Base-by-base conservation (phyloP, 371 early-diverging fungal species). In the Thermomucor indicae-seudaticae region DNA sequence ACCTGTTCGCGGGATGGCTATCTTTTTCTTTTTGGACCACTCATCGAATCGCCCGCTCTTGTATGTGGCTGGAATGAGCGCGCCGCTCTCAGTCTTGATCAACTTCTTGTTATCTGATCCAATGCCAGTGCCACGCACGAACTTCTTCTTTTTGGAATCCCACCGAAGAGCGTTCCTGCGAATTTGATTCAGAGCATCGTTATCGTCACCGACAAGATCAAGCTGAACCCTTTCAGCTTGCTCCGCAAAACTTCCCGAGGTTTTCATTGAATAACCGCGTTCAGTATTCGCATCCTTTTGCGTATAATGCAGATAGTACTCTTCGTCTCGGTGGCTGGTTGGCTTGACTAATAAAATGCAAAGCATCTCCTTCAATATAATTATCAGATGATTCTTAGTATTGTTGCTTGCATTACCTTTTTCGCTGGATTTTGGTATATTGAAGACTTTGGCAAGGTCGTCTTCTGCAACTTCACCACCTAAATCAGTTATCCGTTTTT, bases 31-130 rank as follows among this genome's bases (percentile, higher is more conserved):
- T 47, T 91, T 86, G 50, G 89, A 85, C 97, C 97, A 98, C 45
- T 87, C 85, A 49, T 81, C 76, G 64, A 86, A 92, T 43, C 89
- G 83, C 53, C 92, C 91, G 8, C 88, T 79, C 63, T 93, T 93
- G 78, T 85, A 96, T 6, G 87, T 78, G 1, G 97, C 98, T 2
- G 92, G 89, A 22, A 98, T 81, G 62, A 88, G 71, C 14, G 89
- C 85, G 38, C 98, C 98, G 46, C 83, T 86, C 55, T 97, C 98
- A 4, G 93, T 91, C 44, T 82, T 85, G 50, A 98, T 92, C 58
- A 92, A 60, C 79, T 97, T 98, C 67, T 92, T 91, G 78, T 97
- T 97, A 60, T 97, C 96, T 1, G 90, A 63, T n/a, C 97, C 98
- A 56, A 95, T 79, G 39, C 89, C 89, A 3, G 79, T 73, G 17